phyloP scores from a whole-genome alignment of 495 filamentous ascomycete species.

The Xylaria flabelliformis region DNA sequence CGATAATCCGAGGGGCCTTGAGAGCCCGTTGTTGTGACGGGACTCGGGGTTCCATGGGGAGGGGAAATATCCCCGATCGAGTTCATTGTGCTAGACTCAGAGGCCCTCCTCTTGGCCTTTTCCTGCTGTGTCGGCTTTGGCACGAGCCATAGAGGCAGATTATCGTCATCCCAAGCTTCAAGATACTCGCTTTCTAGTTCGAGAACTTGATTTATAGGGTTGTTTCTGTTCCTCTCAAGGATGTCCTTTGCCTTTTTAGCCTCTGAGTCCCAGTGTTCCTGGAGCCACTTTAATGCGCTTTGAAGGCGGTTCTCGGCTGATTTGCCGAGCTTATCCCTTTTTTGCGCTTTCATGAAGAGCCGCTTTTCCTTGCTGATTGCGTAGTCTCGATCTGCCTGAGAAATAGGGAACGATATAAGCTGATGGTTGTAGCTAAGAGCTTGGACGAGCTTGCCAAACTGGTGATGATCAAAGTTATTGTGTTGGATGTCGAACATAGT shows the following conservation, averaged over 20 bases:
- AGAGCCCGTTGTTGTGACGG: not conserved
- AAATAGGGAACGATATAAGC: constrained; percentile 39
- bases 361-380: constrained; percentile 36
- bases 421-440: constrained; percentile 35
- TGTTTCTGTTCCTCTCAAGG: constrained; percentile 31
- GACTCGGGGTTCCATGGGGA: not conserved
- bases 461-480: constrained; percentile 49
- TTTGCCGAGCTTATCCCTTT: constrained; percentile 30
- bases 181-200: constrained; percentile 33
- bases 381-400: constrained; percentile 33
- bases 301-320: constrained; percentile 34
- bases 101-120: constrained; percentile 12
- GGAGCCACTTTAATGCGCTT: constrained; percentile 30
- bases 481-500: constrained; percentile 47
- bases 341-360: constrained; percentile 29
- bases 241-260: constrained; percentile 31
- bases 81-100: not conserved
- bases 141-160: constrained; percentile 31
- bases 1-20: constrained; percentile 2
- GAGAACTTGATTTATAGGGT: constrained; percentile 23
- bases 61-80: constrained; percentile 12
- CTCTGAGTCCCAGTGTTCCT: constrained; percentile 33
- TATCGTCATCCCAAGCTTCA: constrained; percentile 37
- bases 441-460: constrained; percentile 35
- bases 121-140: constrained; percentile 16